These are phyloP conservation scores for Arthrinium puccinioides DNA, from an alignment of 2,329 filamentous ascomycete species.

Conservation along the genomic window DNA sequence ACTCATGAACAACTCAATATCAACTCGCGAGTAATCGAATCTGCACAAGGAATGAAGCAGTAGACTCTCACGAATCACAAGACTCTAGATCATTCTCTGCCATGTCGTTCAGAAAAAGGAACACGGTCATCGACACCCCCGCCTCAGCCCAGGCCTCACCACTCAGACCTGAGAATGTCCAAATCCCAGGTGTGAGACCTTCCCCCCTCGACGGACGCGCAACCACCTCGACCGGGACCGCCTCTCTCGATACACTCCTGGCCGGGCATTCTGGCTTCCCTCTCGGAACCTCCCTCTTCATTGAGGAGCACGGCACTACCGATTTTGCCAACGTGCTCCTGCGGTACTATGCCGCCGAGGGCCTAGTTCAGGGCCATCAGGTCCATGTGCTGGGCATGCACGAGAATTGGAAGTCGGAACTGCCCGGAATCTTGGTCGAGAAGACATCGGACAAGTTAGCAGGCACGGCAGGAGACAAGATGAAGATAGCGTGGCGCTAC, in stretches of 20 bases:
- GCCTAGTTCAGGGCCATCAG: constrained; percentile 81
- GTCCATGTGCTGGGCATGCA: constrained; percentile 78
- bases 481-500: constrained; percentile 99
- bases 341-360: constrained; percentile 87
- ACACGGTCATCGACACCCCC: constrained; percentile 40
- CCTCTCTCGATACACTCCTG: constrained; percentile 75
- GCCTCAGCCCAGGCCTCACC: constrained; percentile 21
- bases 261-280: constrained; percentile 81
- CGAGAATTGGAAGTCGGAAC: constrained; percentile 72
- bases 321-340: constrained; percentile 84
- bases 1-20: too few species aligned
- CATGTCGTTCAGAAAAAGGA: constrained; percentile 56
- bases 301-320: constrained; percentile 87
- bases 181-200: constrained; percentile 56
- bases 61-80: too few species aligned
- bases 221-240: constrained; percentile 86
- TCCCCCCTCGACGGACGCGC: constrained; percentile 82
- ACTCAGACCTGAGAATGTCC: constrained; percentile 27
- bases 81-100: not conserved
- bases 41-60: too few species aligned
- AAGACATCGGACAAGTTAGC: constrained; percentile 32
- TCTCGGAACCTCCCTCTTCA: constrained; percentile 70
- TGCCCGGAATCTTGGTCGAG: constrained; percentile 62
- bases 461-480: constrained; percentile 55
- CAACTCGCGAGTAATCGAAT: too few species aligned